Conservation (phyloP, 495 filamentous ascomycete species). For the Pyrenula aspistea region DNA sequence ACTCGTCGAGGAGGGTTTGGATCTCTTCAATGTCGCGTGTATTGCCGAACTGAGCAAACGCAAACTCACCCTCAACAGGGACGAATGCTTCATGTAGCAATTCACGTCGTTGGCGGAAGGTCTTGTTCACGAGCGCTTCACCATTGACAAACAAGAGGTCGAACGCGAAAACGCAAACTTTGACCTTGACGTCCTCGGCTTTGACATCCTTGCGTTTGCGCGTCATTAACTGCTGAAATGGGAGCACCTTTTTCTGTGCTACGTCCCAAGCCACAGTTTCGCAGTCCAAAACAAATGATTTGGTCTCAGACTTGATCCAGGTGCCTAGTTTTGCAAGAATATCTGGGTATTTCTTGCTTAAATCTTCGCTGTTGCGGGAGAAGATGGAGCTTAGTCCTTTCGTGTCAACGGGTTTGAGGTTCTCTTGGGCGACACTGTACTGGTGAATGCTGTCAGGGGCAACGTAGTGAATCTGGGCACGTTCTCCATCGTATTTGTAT, state of each 20-base stretch:
- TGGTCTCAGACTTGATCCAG: conserved; percentile 82
- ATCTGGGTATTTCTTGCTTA: conserved; percentile 96
- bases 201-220: conserved; percentile 96
- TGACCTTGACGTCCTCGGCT: conserved; percentile 90
- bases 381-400: conserved; percentile 78
- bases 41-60: conserved; percentile 78
- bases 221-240: conserved; percentile 97
- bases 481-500: conserved; percentile 96
- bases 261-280: conserved; percentile 98
- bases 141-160: conserved; percentile 91
- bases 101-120: conserved; percentile 72
- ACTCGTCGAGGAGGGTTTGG: conserved; percentile 80
- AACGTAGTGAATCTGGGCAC: conserved; percentile 95
- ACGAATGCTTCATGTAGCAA: conserved; percentile 63
- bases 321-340: conserved; percentile 73
- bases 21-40: conserved; percentile 89
- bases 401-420: conserved; percentile 36
- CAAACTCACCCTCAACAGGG: conserved; percentile 76
- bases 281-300: conserved; percentile 93
- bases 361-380: conserved; percentile 89
- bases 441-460: conserved; percentile 64
- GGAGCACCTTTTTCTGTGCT: conserved; percentile 81
- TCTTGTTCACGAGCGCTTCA: conserved; percentile 77
- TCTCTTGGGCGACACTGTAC: conserved; percentile 35
- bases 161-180: conserved; percentile 96